Base-by-base conservation (phyloP, 2,329 filamentous ascomycete species). In the Cercospora zeae-maydis region DNA sequence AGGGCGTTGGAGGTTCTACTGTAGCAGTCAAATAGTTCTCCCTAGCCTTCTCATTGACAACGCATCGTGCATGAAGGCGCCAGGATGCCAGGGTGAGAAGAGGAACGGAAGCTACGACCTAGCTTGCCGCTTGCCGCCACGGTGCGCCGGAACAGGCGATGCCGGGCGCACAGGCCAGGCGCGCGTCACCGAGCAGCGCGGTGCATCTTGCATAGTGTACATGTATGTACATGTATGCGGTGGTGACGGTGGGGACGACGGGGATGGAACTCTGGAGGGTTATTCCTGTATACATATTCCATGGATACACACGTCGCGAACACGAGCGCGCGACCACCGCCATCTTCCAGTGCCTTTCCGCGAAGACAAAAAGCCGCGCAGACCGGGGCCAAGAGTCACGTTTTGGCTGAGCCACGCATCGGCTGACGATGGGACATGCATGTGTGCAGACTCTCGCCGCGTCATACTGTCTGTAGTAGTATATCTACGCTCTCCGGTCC, bases 31-130 rank as follows among this genome's bases (percentile, higher is more conserved):
- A 47, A 58, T 58, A 45, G 37, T 31, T 58, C 37, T 45, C 39
- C 30, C 39, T 49, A 58, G 55, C 55, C n/a, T 34, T 58, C 55
- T 45, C 36, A 47, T 33, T 58, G 55, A 45, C 55, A 58, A 39
- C 55, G 55, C 55, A 58, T 58, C 54, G 54, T 57, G 54, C 54
- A 52, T 52, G 47, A 52, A 45, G 21, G 47, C 47, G 47, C 52
- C 31, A 30, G 52, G 31, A 39, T 55, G 52, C 52, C 52, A 55
- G 52, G 31, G 34, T 34, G 52, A 55, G 34, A 33, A 55, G 33
- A 36, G 24, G 45, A 55, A 39, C 31, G 34, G 52, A 33, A 34
- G 52, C 31, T 55, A 45, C 39, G 39, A 27, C 21, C 39, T 45
- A 45, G 39, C 39, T 21, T 45, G 39, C 51, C 51, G 39, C 39